phyloP scores from a whole-genome alignment of 1,139 yeast species.

The Candida sojae region DNA sequence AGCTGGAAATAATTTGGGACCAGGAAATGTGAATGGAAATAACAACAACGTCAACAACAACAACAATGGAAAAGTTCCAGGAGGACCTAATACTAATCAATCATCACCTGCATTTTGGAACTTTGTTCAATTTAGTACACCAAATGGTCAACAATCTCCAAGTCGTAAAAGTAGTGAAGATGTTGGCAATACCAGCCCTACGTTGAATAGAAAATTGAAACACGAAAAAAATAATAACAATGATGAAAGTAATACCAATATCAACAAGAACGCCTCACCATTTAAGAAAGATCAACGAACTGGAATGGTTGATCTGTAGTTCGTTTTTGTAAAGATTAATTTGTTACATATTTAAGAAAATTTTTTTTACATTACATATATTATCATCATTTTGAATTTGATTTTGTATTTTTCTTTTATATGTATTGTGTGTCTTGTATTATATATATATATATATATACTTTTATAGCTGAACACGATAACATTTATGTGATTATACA shows the following conservation, averaged over 20 bases:
- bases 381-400: not conserved
- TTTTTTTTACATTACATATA: not conserved
- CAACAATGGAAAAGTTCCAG: constrained; percentile 17
- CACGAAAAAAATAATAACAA: constrained; percentile 5
- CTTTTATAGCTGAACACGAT: too few species aligned
- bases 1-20: constrained; percentile 1
- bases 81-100: constrained; percentile 31
- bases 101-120: constrained; percentile 80
- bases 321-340: not conserved
- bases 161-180: constrained; percentile 40
- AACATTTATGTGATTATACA: too few species aligned
- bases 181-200: constrained; percentile 42
- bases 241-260: not conserved
- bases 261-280: constrained; percentile 7
- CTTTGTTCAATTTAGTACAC: constrained; percentile 75
- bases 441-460: not conserved
- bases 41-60: constrained; percentile 13
- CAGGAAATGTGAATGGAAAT: constrained; percentile 4
- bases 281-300: constrained; percentile 10
- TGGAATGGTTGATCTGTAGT: constrained; percentile 11
- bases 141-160: constrained; percentile 50
- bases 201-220: constrained; percentile 31
- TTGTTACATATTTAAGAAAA: not conserved
- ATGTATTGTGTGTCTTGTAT: not conserved
- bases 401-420: not conserved